These are phyloP conservation scores for Scutellaria galericulata DNA, from an alignment of 257 asterid species.

Conservation along the genomic window DNA sequence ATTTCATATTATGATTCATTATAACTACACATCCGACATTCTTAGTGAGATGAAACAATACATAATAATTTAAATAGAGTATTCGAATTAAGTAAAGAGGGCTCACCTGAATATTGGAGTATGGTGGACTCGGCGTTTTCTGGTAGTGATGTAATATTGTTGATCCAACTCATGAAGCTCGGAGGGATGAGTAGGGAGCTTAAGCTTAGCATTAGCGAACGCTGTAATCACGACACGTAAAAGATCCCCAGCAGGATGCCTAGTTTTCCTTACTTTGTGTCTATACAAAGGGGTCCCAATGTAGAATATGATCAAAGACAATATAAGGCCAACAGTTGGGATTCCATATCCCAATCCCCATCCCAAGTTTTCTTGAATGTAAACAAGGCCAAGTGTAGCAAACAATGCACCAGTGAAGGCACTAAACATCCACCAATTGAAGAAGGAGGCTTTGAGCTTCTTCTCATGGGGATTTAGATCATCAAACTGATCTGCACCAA, in stretches of 20 bases:
- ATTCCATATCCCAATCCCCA: slow-evolving; percentile 90
- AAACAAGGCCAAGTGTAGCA: slow-evolving; percentile 80
- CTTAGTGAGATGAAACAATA: too few relatives aligned
- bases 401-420: slow-evolving; percentile 72
- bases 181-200: slow-evolving; percentile 46
- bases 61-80: too few relatives aligned
- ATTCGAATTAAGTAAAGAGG: too few relatives aligned
- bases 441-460: slow-evolving; percentile 72
- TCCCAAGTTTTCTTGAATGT: slow-evolving; percentile 81
- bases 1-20: too few relatives aligned
- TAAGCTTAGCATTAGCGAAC: slow-evolving; percentile 52
- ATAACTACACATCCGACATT: too few relatives aligned
- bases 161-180: slow-evolving; percentile 75
- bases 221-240: slow-evolving; percentile 56
- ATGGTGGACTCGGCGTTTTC: slow-evolving; percentile 71
- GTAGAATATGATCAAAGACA: slow-evolving; percentile 66
- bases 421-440: slow-evolving; percentile 97
- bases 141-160: slow-evolving; percentile 47
- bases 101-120: slow-evolving; percentile 65
- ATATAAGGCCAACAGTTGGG: slow-evolving; percentile 66
- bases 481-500: slow-evolving; percentile 92
- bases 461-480: slow-evolving; percentile 72
- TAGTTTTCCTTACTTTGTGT: slow-evolving; percentile 66
- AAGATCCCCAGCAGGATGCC: slow-evolving; percentile 65
- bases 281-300: slow-evolving; percentile 71